phyloP scores from a whole-genome alignment of 1,139 yeast genomes.

The Candida labiduridarum region DNA sequence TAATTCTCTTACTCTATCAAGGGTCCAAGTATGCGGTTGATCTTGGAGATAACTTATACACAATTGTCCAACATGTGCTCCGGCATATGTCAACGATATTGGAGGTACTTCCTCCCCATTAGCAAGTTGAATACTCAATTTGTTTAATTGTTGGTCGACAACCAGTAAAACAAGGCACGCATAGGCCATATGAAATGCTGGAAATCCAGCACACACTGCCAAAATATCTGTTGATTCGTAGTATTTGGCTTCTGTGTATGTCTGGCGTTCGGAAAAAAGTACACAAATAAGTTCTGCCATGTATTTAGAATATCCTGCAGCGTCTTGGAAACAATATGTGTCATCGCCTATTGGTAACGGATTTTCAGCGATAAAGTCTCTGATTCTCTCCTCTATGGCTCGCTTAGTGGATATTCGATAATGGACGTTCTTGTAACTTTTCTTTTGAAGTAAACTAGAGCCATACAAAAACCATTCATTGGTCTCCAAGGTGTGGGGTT shows the following conservation, averaged over 20 bases:
- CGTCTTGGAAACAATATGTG: not conserved
- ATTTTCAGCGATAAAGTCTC: not conserved
- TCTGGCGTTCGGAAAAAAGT: constrained; percentile 3
- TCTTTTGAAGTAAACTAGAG: constrained; percentile 10
- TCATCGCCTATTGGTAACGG: constrained; percentile 2
- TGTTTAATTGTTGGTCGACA: not conserved
- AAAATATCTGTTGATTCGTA: constrained; percentile 11
- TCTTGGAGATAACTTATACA: not conserved
- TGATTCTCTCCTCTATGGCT: not conserved
- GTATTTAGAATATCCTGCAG: constrained; percentile 1
- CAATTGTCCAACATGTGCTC: not conserved
- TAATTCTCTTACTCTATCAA: not conserved
- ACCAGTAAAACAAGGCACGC: not conserved
- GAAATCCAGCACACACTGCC: constrained; percentile 4
- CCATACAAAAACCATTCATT: constrained; percentile 29
- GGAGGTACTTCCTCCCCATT: not conserved
- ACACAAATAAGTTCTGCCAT: not conserved
- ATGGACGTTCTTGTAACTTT: constrained; percentile 8
- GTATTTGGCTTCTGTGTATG: constrained; percentile 3
- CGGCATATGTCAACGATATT: not conserved
- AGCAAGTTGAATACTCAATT: not conserved
- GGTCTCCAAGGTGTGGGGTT: not conserved
- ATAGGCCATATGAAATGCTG: constrained; percentile 18
- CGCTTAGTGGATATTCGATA: not conserved
- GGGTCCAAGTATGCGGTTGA: not conserved